Evolutionary conservation across 345 rosid species (phyloP).

Genomic region (Salix dunnii): DNA sequence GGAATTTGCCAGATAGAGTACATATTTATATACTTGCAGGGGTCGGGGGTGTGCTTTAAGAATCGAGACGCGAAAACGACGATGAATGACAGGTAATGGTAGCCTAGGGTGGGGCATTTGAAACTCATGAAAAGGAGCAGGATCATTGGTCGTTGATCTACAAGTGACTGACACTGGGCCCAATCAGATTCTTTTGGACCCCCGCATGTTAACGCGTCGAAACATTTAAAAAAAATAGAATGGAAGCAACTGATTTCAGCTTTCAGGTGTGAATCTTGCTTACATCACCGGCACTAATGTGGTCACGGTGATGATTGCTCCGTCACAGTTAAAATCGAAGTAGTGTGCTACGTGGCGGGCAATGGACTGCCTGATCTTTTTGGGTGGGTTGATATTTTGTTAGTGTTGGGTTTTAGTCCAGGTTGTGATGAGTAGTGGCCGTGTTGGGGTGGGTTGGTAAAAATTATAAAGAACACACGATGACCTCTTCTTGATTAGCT

Average conservation of each 20-base stretch:
- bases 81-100: slow-evolving; percentile 5
- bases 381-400: background rate
- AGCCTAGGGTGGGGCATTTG: background rate
- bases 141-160: background rate
- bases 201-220: background rate
- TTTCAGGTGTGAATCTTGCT: background rate
- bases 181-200: background rate
- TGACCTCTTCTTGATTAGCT: no score
- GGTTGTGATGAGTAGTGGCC: background rate
- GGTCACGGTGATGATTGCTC: background rate
- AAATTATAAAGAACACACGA: no score
- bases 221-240: background rate
- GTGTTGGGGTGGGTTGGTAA: no score
- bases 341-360: background rate
- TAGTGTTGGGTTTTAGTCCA: background rate
- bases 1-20: background rate
- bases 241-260: background rate
- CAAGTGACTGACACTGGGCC: background rate
- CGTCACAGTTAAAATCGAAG: background rate
- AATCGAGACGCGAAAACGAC: slow-evolving; percentile 22
- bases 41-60: slow-evolving; percentile 9
- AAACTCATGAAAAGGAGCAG: background rate
- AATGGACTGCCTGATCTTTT: background rate
- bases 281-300: no score
- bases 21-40: background rate